Conservation (phyloP, 192 early-diverging fungal species). For the Radiomyces spectabilis region DNA sequence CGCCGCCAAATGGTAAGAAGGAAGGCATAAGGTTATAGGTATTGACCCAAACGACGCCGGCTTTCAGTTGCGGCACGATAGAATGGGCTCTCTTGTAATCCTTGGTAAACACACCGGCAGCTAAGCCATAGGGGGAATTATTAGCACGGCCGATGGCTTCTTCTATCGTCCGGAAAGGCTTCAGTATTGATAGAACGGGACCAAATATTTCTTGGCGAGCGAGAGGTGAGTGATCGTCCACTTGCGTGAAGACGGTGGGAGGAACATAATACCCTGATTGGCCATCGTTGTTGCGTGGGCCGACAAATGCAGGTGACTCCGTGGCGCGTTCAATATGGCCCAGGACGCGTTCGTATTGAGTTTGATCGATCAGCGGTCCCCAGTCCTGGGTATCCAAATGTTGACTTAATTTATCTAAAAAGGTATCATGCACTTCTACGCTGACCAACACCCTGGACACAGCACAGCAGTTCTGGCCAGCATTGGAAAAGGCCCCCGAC, state of each 20-base stretch:
- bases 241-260: constrained; percentile 52
- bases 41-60: constrained; percentile 56
- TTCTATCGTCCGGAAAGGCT: constrained; percentile 38
- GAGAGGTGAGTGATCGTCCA: constrained; percentile 30
- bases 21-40: constrained; percentile 46
- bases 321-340: constrained; percentile 36
- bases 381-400: constrained; percentile 33
- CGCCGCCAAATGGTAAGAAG: constrained; percentile 53
- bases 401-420: constrained; percentile 44
- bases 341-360: constrained; percentile 47
- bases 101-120: constrained; percentile 44
- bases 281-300: background rate
- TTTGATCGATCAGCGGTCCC: constrained; percentile 44
- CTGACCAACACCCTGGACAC: constrained; percentile 67
- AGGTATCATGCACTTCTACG: constrained; percentile 51
- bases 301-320: constrained; percentile 21
- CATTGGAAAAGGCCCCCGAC: constrained; percentile 49
- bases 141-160: constrained; percentile 46
- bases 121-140: constrained; percentile 42
- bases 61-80: constrained; percentile 35
- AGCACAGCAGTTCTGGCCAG: constrained; percentile 73
- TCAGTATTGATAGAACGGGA: constrained; percentile 43
- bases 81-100: constrained; percentile 28
- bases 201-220: constrained; percentile 54
- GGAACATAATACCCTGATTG: constrained; percentile 44